These are phyloP conservation scores for Cladosporium sp. DNA, from an alignment of 2,329 filamentous ascomycete genomes.

Conservation along the genomic window DNA sequence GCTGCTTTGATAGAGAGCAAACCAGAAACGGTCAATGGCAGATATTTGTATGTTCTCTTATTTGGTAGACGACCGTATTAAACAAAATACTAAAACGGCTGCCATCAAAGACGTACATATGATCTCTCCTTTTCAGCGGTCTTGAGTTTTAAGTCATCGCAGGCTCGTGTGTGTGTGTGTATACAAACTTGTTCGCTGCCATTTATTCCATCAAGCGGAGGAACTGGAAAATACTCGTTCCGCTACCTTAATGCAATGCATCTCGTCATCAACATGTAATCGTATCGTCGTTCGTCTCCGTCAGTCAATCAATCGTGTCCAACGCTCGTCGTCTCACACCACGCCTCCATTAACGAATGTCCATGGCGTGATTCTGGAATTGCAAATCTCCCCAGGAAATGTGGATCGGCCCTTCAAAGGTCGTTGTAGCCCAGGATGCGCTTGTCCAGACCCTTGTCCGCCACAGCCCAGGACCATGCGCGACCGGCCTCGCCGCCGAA, in stretches of 20 bases:
- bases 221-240: not conserved
- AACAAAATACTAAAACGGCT: no score
- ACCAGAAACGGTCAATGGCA: no score
- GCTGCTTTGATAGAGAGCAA: no score
- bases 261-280: not conserved
- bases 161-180: not conserved
- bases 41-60: no score
- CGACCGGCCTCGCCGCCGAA: slow-evolving; percentile 47
- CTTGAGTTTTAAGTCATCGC: not conserved
- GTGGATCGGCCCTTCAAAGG: slow-evolving; percentile 36
- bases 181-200: not conserved
- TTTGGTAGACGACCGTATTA: no score
- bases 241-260: not conserved
- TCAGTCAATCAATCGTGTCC: not conserved
- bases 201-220: not conserved
- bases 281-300: not conserved
- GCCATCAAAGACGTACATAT: not conserved
- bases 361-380: not conserved
- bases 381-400: not conserved
- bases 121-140: no score
- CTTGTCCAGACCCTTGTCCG: slow-evolving; percentile 48
- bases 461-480: slow-evolving; percentile 47
- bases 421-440: slow-evolving; percentile 53
- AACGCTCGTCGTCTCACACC: not conserved
- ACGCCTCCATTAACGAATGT: not conserved